These are phyloP conservation scores for Euphorbia schlechtendalii DNA, from an alignment of 441 rosid species.

Conservation along the genomic window DNA sequence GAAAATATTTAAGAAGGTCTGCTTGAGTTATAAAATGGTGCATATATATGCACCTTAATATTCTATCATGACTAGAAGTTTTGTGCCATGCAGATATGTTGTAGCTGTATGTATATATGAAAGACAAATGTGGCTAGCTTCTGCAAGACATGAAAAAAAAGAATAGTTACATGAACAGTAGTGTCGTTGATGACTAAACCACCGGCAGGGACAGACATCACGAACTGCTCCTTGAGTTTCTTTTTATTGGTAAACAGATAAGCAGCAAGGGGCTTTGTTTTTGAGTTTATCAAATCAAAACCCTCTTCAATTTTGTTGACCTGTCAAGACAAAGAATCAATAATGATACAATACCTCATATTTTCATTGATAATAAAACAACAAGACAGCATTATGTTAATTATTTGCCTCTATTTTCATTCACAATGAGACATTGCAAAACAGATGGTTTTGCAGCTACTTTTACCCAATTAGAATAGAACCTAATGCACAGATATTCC, in stretches of 20 bases:
- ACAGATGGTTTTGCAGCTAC: not conserved
- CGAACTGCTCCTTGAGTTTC: slow-evolving; percentile 53
- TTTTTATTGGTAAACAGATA: slow-evolving; percentile 67
- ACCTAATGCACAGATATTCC: not conserved
- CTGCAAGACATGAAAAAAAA: slow-evolving; percentile 3
- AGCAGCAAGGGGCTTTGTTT: slow-evolving; percentile 84
- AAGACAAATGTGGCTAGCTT: slow-evolving; percentile 16
- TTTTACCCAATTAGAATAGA: slow-evolving; percentile 1
- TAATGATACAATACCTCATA: not conserved
- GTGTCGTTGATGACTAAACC: slow-evolving; percentile 77
- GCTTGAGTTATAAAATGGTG: no score
- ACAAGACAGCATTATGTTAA: not conserved
- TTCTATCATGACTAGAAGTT: not conserved
- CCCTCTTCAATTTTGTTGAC: slow-evolving; percentile 31
- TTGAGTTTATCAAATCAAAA: slow-evolving; percentile 29
- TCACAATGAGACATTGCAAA: slow-evolving; percentile 4
- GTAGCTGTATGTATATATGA: no score
- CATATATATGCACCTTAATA: not conserved
- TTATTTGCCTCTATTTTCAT: not conserved
- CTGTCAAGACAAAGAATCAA: slow-evolving; percentile 12
- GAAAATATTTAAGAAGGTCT: no score
- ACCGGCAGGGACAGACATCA: slow-evolving; percentile 62
- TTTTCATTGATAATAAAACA: not conserved
- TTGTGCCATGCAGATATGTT: no score
- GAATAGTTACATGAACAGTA: slow-evolving; percentile 48